Base-by-base conservation (phyloP, 345 rosid species). In the Citrus australasica region DNA sequence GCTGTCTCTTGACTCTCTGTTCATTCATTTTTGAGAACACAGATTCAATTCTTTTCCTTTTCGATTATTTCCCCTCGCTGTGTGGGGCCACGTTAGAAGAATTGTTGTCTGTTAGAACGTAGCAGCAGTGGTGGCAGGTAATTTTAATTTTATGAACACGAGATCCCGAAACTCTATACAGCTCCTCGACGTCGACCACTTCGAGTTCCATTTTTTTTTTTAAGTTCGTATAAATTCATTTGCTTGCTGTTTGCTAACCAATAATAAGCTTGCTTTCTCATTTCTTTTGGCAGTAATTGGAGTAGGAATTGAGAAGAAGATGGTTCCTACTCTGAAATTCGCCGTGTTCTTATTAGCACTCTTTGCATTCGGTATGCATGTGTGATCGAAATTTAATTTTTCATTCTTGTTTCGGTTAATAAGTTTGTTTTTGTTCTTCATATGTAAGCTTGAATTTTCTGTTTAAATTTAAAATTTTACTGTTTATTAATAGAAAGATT, bases 111-210 rank as follows among this genome's bases (percentile, higher is more conserved):
- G 74, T 48, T 24, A 60, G 71, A 79, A 53, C 80, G 85, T 76
- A 80, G 72, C 88, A 80, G 64, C 53, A 80, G 63, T 80, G 80
- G 63, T 80, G 82, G 81, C 21, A 76, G 78, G 56, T 76, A 74
- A 77, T 93, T 13, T 46, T 46, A 46, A 46, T 46, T 46, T 94
- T 88, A 93, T 88, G 95, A 92, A 90, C 97, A 88, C 98, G 89
- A 89, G 95, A 87, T 90, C 88, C 82, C 88, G 85, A 67, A 82
- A 74, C 83, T 82, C 85, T 80, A 82, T 82, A 81, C 88, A 78
- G 88, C 21, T 17, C 58, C 21, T 0, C 58, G 58, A 51, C 21
- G 51, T 10, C 56, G 56, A 53, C 22, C 58, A 0, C 58, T 53
- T 53, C 58, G 1, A 16, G 58, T 53, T 53, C 27, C 9, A 24